Conservation (phyloP, 306 rosid genomes). For the Bauhinia variegata region DNA sequence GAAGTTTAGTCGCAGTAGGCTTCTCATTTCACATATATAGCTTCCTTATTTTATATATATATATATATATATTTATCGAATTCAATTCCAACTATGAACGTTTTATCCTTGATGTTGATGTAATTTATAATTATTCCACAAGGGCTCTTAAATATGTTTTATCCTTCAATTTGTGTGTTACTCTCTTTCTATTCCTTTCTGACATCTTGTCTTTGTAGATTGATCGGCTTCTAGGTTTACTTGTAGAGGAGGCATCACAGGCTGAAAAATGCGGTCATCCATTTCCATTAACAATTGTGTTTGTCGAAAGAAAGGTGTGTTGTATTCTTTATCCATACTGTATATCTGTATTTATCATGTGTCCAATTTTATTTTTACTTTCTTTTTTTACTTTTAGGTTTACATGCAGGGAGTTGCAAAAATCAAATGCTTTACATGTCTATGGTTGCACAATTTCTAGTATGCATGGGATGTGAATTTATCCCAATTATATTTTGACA, state of each 20-base stretch:
- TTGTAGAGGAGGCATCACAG: slow-evolving; percentile 77
- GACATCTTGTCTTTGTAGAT: slow-evolving; percentile 51
- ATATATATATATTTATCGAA: neutral
- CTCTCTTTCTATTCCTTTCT: slow-evolving; percentile 32
- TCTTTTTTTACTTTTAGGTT: slow-evolving; percentile 16
- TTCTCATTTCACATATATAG: neutral
- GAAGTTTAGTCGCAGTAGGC: slow-evolving; percentile 7
- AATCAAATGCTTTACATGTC: slow-evolving; percentile 5
- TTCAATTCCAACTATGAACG: neutral
- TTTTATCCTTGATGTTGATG: neutral
- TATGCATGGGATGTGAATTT: slow-evolving; percentile 7
- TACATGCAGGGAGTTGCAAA: slow-evolving; percentile 4
- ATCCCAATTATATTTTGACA: neutral
- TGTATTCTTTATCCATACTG: neutral
- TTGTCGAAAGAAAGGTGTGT: slow-evolving; percentile 86
- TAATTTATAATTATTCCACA: neutral
- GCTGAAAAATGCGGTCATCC: slow-evolving; percentile 73
- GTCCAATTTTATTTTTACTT: slow-evolving; percentile 8
- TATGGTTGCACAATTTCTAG: neutral
- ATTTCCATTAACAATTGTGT: slow-evolving; percentile 76
- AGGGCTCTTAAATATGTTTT: neutral
- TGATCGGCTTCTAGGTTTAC: slow-evolving; percentile 79
- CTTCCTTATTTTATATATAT: neutral
- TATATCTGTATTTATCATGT: neutral
- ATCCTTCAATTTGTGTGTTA: neutral